These are phyloP conservation scores for Neoarthrinium moseri DNA, from an alignment of 2,329 filamentous ascomycete species.

Conservation along the genomic window DNA sequence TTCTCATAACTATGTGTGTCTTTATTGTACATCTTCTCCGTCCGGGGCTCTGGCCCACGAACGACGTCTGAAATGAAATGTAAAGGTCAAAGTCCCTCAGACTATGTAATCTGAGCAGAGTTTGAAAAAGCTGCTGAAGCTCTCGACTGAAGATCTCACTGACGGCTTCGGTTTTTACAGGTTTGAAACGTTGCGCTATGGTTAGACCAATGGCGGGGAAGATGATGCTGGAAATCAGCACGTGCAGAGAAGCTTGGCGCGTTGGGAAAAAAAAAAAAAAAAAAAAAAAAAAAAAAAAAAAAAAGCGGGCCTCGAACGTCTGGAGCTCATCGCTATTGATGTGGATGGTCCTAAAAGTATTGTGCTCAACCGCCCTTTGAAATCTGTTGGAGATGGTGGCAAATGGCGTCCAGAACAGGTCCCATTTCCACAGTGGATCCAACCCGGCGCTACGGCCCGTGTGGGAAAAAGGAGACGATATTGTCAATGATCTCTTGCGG, in stretches of 20 bases:
- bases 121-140: not conserved
- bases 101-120: not conserved
- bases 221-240: not conserved
- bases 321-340: constrained; percentile 5
- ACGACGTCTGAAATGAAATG: not conserved
- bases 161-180: constrained; percentile 1
- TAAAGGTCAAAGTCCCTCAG: not conserved
- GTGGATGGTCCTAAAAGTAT: not conserved
- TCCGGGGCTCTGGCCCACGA: not conserved
- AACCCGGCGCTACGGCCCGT: not conserved
- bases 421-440: not conserved
- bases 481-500: constrained; percentile 3
- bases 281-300: too few relatives aligned
- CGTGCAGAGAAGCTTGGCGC: not conserved
- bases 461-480: constrained; percentile 1
- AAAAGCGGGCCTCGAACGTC: too few relatives aligned
- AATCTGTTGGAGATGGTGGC: constrained; percentile 1
- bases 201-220: not conserved
- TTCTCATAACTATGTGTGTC: not conserved
- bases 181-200: not conserved
- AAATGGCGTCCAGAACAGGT: not conserved
- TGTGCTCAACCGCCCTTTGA: not conserved
- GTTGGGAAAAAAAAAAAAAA: not conserved
- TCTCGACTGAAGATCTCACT: not conserved
- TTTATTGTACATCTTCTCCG: not conserved